Evolutionary conservation across 2,329 filamentous ascomycete species (phyloP).

Genomic region (Metarhizium brunneum): DNA sequence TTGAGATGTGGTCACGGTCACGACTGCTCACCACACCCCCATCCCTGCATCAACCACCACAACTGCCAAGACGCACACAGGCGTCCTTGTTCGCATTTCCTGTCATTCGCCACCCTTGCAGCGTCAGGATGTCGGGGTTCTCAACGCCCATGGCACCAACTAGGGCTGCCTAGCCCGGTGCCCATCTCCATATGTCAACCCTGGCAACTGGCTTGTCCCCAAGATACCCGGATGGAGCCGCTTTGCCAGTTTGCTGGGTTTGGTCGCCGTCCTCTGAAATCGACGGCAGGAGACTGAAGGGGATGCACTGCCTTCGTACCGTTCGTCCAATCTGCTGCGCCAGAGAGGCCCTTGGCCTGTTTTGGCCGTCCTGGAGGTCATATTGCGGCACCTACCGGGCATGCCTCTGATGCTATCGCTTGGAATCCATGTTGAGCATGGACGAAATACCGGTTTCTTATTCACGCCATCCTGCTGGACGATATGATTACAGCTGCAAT

Average conservation of each 20-base stretch:
- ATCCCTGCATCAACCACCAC: not conserved
- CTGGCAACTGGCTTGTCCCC: slow-evolving; percentile 5
- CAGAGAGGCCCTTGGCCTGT: not conserved
- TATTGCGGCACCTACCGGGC: slow-evolving; percentile 1
- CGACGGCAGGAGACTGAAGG: not conserved
- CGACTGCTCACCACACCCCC: not conserved
- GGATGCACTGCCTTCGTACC: not conserved
- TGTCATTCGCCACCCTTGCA: slow-evolving; percentile 10
- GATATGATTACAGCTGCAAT: not conserved
- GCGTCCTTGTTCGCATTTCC: not conserved
- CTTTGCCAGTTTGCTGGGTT: not conserved
- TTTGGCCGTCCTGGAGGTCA: not conserved
- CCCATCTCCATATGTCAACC: not conserved
- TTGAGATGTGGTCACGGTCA: not conserved
- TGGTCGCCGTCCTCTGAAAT: slow-evolving; percentile 4
- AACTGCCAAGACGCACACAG: not conserved
- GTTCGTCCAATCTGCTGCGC: not conserved
- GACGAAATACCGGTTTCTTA: not conserved
- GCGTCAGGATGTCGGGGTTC: slow-evolving; percentile 9
- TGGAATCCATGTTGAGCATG: not conserved
- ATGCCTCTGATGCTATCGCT: slow-evolving; percentile 1
- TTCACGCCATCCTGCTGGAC: not conserved
- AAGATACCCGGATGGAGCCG: slow-evolving; percentile 10
- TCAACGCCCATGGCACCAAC: slow-evolving; percentile 7
- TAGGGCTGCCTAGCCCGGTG: slow-evolving; percentile 1